A percentile compares a stretch with the other conserved stretches of the same genome.
Evolutionary conservation across 1,284 basidiomycete genomes (phyloP).

Genomic region (Fistulina hepatica): DNA sequence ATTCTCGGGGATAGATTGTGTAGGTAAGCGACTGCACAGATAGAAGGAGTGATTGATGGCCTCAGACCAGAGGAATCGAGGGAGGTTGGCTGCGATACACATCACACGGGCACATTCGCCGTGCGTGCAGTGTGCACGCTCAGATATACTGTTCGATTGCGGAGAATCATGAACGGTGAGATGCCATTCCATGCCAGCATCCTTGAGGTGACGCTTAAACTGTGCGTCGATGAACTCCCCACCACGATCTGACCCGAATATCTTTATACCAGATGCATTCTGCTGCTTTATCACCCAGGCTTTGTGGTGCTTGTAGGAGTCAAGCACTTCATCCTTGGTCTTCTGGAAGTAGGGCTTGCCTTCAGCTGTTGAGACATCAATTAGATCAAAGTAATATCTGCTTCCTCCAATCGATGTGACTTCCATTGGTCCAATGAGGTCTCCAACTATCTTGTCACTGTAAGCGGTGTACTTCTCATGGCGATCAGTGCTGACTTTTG

Average conservation of each 20-base stretch:
- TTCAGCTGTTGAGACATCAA: no score
- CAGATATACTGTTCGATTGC: constrained; percentile 23
- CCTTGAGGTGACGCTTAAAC: constrained; percentile 14
- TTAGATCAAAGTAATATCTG: constrained; percentile 1
- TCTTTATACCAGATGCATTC: constrained; percentile 8
- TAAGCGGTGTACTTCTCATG: not conserved
- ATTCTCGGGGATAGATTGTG: no score
- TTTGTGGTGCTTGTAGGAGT: constrained; percentile 11
- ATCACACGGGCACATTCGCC: constrained; percentile 1
- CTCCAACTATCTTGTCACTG: constrained; percentile 5
- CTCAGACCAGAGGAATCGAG: constrained; percentile 5
- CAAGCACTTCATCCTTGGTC: constrained; percentile 15
- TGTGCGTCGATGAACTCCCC: constrained; percentile 14
- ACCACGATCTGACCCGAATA: constrained; percentile 17
- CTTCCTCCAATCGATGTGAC: constrained; percentile 7
- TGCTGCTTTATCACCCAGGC: constrained; percentile 9
- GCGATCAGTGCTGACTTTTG: constrained; percentile 3
- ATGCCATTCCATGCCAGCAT: constrained; percentile 17
- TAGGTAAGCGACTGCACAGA: constrained; percentile 7
- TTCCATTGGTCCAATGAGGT: constrained; percentile 4
- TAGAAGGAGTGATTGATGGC: constrained; percentile 1
- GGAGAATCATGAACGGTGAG: constrained; percentile 23
- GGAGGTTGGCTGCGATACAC: not conserved
- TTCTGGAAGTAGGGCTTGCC: constrained; percentile 16
- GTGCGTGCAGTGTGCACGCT: constrained; percentile 16